Percentiles rank a stretch among this genome's conserved stretches.
phyloP scores from a whole-genome alignment of 306 rosid genomes.

The Gastrolobium villosum region DNA sequence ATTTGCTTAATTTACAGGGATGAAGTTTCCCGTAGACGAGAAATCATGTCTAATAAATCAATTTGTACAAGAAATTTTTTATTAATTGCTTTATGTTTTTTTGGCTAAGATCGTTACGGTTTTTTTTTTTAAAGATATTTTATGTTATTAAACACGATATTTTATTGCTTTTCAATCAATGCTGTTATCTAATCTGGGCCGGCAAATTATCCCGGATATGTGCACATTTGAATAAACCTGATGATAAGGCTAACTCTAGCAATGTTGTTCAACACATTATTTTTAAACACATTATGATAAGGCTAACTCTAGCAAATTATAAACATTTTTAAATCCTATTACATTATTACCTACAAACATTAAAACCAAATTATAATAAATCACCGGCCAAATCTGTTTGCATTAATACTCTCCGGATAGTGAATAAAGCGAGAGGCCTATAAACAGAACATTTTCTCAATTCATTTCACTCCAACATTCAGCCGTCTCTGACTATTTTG shows the following conservation, averaged over 20 bases:
- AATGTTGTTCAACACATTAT: too few species aligned
- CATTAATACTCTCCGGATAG: too few species aligned
- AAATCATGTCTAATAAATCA: neutral
- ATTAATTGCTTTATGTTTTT: neutral
- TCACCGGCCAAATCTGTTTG: too few species aligned
- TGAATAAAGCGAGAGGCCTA: neutral
- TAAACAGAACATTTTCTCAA: neutral
- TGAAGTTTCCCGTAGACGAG: neutral
- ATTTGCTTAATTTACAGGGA: neutral
- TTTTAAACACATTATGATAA: too few species aligned
- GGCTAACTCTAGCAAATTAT: too few species aligned
- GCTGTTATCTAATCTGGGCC: neutral
- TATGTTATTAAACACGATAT: neutral
- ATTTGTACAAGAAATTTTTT: neutral
- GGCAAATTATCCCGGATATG: neutral
- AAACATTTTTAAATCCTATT: too few species aligned
- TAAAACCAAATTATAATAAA: too few species aligned
- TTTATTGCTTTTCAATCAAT: neutral
- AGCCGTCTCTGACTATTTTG: neutral
- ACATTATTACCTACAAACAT: too few species aligned
- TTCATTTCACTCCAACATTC: slow-evolving; percentile 15
- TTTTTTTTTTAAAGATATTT: neutral
- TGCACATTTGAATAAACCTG: neutral
- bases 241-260: too few species aligned
- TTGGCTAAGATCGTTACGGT: neutral